These are phyloP conservation scores for Eragrostis nindensis DNA, from an alignment of 176 grass and related monocot species.

Conservation along the genomic window DNA sequence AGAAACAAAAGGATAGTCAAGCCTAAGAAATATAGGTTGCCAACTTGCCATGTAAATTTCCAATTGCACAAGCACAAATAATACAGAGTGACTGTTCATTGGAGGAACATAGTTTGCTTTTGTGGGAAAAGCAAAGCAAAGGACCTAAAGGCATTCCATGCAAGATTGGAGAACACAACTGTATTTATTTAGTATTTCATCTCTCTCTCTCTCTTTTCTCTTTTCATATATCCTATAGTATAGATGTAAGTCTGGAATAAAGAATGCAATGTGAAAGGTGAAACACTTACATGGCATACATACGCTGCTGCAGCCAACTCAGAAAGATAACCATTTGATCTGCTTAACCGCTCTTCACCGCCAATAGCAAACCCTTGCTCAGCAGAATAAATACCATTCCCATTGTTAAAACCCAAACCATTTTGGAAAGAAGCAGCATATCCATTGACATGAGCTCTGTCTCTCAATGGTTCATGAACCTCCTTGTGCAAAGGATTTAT, in stretches of 20 bases:
- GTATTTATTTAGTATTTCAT: not conserved
- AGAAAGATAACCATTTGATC: constrained; percentile 83
- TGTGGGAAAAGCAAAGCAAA: constrained; percentile 9
- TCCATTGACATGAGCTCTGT: constrained; percentile 26
- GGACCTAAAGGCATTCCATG: not conserved
- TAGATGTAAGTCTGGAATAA: constrained; percentile 4
- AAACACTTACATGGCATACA: constrained; percentile 84
- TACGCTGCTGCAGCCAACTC: constrained; percentile 90
- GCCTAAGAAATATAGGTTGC: constrained; percentile 30
- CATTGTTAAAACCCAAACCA: constrained; percentile 84
- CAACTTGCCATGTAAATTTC: not conserved
- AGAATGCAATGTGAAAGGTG: constrained; percentile 25
- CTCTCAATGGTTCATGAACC: constrained; percentile 27
- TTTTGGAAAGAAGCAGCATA: constrained; percentile 60
- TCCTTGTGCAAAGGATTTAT: constrained; percentile 40
- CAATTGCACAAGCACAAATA: constrained; percentile 6
- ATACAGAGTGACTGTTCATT: not conserved
- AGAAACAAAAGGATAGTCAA: constrained; percentile 32
- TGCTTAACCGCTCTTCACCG: constrained; percentile 68
- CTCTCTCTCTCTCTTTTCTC: not conserved
- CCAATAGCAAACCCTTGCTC: constrained; percentile 87
- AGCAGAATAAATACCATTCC: constrained; percentile 72
- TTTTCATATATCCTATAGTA: not conserved
- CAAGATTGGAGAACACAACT: not conserved
- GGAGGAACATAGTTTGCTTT: constrained; percentile 9